Percentiles rank a stretch among this genome's conserved stretches.
phyloP scores from a whole-genome alignment of 2,329 filamentous ascomycete species.

The Ceratocystis cubensis region DNA sequence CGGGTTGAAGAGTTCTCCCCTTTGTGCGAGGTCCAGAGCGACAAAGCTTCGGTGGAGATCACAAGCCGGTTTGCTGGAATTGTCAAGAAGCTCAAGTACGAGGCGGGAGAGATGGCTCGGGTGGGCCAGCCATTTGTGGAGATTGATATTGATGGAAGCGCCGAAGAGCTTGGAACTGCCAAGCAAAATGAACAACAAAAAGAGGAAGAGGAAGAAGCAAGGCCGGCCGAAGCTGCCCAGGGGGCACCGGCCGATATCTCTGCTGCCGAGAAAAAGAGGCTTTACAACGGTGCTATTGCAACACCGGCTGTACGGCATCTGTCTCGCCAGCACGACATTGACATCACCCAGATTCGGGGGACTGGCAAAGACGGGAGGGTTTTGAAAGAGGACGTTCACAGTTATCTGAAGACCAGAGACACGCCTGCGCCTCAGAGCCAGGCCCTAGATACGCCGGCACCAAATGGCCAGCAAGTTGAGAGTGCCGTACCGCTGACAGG shows the following conservation, averaged over 20 bases:
- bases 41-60: constrained; percentile 85
- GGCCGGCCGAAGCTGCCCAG: constrained; percentile 18
- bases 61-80: constrained; percentile 91
- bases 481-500: constrained; percentile 57
- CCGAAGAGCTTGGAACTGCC: constrained; percentile 25
- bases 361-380: constrained; percentile 87
- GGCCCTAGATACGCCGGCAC: constrained; percentile 25
- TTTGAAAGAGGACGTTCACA: constrained; percentile 80
- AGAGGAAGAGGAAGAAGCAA: constrained; percentile 10
- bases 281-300: constrained; percentile 62
- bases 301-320: constrained; percentile 88
- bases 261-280: constrained; percentile 28
- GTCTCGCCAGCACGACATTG: constrained; percentile 63
- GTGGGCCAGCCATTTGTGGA: constrained; percentile 91
- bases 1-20: constrained; percentile 96
- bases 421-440: constrained; percentile 21
- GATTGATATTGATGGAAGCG: constrained; percentile 77
- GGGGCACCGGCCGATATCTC: constrained; percentile 28
- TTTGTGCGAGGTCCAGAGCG: constrained; percentile 94
- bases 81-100: constrained; percentile 92
- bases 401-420: constrained; percentile 47
- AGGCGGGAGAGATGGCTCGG: constrained; percentile 89
- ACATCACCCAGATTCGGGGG: constrained; percentile 66
- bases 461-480: constrained; percentile 48
- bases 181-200: neutral